phyloP scores from a whole-genome alignment of 306 rosid species.

The Elaeagnus macrophylla region DNA sequence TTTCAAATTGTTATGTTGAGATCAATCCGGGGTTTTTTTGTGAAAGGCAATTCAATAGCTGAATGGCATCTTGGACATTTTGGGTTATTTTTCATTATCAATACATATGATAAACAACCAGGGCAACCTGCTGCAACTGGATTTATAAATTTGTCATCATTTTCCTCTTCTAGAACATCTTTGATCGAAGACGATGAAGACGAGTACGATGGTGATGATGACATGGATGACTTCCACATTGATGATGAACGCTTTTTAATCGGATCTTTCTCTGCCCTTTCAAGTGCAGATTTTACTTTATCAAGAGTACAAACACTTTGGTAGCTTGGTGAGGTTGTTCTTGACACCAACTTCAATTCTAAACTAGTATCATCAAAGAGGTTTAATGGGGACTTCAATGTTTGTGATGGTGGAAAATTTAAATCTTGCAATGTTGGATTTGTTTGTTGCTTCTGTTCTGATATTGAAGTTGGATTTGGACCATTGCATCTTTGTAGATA shows the following conservation, averaged over 20 bases:
- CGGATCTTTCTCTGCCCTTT: constrained; percentile 90
- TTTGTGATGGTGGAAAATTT: constrained; percentile 55
- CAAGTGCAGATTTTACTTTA: constrained; percentile 85
- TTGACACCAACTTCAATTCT: constrained; percentile 54
- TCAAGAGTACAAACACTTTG: constrained; percentile 90
- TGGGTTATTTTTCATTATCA: constrained; percentile 80
- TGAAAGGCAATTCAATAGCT: constrained; percentile 45
- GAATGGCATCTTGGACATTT: constrained; percentile 84
- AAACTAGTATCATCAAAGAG: constrained; percentile 58
- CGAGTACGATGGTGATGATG: constrained; percentile 52
- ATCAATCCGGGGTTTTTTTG: constrained; percentile 87
- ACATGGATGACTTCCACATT: constrained; percentile 41
- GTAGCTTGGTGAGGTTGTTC: constrained; percentile 45
- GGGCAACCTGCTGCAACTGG: constrained; percentile 94
- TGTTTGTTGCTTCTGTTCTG: constrained; percentile 32
- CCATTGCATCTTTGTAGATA: constrained; percentile 58
- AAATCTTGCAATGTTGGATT: constrained; percentile 55
- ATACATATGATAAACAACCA: constrained; percentile 77
- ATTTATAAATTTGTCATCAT: constrained; percentile 34
- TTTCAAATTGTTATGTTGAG: constrained; percentile 70
- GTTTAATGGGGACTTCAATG: constrained; percentile 47
- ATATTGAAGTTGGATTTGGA: constrained; percentile 16
- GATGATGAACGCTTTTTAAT: constrained; percentile 40
- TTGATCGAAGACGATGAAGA: constrained; percentile 58
- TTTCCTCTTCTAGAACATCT: constrained; percentile 60